Base-by-base conservation (phyloP, 2,329 filamentous ascomycete genomes). In the Aspergillus fischeri region DNA sequence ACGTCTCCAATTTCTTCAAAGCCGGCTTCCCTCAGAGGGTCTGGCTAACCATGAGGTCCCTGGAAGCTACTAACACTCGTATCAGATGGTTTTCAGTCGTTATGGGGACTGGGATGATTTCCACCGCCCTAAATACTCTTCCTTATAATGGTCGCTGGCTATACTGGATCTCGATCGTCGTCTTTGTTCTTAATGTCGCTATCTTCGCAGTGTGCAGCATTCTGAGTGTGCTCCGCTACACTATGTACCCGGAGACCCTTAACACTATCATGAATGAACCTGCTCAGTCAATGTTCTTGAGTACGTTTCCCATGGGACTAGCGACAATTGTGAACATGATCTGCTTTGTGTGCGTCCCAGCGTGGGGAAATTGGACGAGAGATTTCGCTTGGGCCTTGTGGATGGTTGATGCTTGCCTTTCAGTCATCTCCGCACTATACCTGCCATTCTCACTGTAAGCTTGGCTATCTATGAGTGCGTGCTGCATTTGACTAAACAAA, bases 311-410 rank as follows among this genome's bases (percentile, higher is more conserved):
- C 1, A 88, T 88, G 83, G 85, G 79, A 0, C 80, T 88, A 58
- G 83, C 84, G 0, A 88, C 86, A 2, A 81, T 89, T 48, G 81
- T 88, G 57, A 83, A 85, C 60, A 83, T 85, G 78, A 82, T 83
- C 70, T 77, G 85, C 14, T 77, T 83, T 48, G 75, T 83, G 35
- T 87, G 85, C 67, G 75, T 80, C 17, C 80, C 79, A 0, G 73
- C 74, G 24, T 88, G 83, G 85, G 85, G 83, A 1, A 60, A 74
- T 6, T 81, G 83, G 77, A 76, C 81, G 24, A 74, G 78, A 28
- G 74, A 78, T 60, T 67, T 82, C 4, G 81, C 80, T 17, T 85
- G 81, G 82, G 75, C 68, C 0, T 71, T 83, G 28, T 85, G 82
- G 82, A 83, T 83, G 76, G 61, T 83, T 21, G 82, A 85, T 65